These are phyloP conservation scores for Coleophoma eucalyptorum DNA, from an alignment of 2,329 filamentous ascomycete genomes.

Conservation along the genomic window DNA sequence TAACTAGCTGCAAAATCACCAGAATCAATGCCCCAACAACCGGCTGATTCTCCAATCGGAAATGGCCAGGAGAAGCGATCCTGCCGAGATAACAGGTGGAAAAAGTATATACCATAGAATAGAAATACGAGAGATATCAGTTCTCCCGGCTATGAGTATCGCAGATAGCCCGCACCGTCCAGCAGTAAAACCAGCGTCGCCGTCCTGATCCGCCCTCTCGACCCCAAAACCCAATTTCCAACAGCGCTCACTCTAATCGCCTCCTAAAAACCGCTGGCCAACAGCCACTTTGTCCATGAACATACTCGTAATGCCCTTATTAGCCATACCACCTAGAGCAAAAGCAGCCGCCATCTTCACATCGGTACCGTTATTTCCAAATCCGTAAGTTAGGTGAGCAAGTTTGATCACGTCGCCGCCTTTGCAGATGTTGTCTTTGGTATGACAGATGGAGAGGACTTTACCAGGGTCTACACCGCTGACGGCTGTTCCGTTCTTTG, in stretches of 20 bases:
- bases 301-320: slow-evolving; percentile 19
- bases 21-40: no score
- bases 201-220: not conserved
- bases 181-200: not conserved
- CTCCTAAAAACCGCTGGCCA: not conserved
- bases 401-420: slow-evolving; percentile 10
- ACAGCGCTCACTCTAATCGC: not conserved
- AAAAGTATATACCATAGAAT: no score
- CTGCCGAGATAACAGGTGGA: no score
- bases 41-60: no score
- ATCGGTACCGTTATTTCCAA: slow-evolving; percentile 11
- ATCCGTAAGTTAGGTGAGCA: slow-evolving; percentile 16
- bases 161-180: not conserved
- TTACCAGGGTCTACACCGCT: slow-evolving; percentile 12
- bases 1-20: no score
- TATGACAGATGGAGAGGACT: slow-evolving; percentile 19
- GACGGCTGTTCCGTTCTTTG: slow-evolving; percentile 20
- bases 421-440: slow-evolving; percentile 19
- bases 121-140: no score
- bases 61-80: no score
- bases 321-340: slow-evolving; percentile 13
- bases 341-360: slow-evolving; percentile 19
- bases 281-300: slow-evolving; percentile 6
- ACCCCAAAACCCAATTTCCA: not conserved
- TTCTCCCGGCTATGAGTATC: not conserved